Percentiles rank a stretch among this genome's conserved stretches.
Evolutionary conservation across 2,329 filamentous ascomycete species (phyloP).

Genomic region (Didymella segeticola): DNA sequence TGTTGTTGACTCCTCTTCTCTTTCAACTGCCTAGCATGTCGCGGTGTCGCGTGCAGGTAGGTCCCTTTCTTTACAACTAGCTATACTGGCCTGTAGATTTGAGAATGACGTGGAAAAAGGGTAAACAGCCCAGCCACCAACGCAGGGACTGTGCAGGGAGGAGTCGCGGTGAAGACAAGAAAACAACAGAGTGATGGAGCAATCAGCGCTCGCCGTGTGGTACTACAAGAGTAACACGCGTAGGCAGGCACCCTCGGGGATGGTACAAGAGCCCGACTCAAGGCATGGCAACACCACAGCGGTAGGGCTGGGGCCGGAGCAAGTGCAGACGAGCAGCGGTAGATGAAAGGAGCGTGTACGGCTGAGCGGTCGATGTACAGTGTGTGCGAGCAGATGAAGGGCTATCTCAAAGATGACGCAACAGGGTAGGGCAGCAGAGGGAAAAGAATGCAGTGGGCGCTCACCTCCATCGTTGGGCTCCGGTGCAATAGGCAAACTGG

Average conservation of each 20-base stretch:
- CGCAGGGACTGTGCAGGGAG: conserved; percentile 14
- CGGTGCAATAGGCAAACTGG: conserved; percentile 17
- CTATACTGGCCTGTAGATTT: not conserved
- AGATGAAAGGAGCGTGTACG: conserved; percentile 1
- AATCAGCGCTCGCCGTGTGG: conserved; percentile 32
- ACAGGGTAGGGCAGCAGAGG: conserved; percentile 13
- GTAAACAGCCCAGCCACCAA: conserved; percentile 8
- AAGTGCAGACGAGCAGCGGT: not conserved
- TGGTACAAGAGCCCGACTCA: conserved; percentile 29
- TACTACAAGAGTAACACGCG: conserved; percentile 44
- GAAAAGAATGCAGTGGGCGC: conserved; percentile 18
- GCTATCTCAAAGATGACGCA: conserved; percentile 18
- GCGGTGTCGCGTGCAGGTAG: conserved; percentile 9
- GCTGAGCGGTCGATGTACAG: conserved; percentile 9
- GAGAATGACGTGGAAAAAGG: conserved; percentile 9
- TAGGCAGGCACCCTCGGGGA: conserved; percentile 13
- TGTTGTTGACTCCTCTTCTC: conserved; percentile 1
- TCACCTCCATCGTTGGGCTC: conserved; percentile 21
- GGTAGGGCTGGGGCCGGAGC: conserved; percentile 38
- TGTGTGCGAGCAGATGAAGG: conserved; percentile 7
- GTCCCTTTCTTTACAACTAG: conserved; percentile 5
- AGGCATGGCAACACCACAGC: conserved; percentile 34
- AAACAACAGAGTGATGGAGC: conserved; percentile 6
- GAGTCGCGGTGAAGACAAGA: conserved; percentile 17
- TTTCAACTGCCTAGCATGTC: conserved; percentile 14